These are phyloP conservation scores for Phlyctochytrium arcticum DNA, from an alignment of 192 early-diverging fungal genomes.

Conservation along the genomic window DNA sequence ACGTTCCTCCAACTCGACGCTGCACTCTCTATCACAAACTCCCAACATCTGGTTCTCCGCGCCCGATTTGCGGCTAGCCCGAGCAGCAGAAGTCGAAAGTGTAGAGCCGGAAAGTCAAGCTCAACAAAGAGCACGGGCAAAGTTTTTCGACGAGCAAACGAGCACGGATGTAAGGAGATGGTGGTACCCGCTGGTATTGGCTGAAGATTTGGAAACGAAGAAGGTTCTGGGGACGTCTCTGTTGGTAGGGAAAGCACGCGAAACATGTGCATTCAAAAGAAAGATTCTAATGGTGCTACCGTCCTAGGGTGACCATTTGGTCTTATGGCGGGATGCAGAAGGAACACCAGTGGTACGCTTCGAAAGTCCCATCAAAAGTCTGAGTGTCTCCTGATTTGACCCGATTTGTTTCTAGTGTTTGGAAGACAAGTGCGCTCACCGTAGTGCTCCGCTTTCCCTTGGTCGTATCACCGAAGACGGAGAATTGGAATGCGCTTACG, in stretches of 20 bases:
- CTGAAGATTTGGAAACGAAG: neutral
- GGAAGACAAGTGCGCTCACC: slow-evolving; percentile 43
- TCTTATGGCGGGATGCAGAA: slow-evolving; percentile 19
- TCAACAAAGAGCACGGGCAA: slow-evolving; percentile 22
- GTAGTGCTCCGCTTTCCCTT: slow-evolving; percentile 36
- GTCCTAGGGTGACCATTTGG: slow-evolving; percentile 18
- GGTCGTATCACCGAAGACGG: slow-evolving; percentile 32
- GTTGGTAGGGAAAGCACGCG: too few species aligned
- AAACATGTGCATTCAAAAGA: too few species aligned
- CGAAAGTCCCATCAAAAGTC: neutral
- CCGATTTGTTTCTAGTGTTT: slow-evolving; percentile 3
- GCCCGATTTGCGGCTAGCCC: slow-evolving; percentile 13
- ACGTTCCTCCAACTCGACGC: neutral
- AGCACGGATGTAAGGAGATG: slow-evolving; percentile 17
- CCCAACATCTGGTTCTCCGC: slow-evolving; percentile 20
- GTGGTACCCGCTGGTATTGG: slow-evolving; percentile 16
- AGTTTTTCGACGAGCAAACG: slow-evolving; percentile 20
- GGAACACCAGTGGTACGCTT: slow-evolving; percentile 13
- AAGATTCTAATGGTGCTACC: neutral
- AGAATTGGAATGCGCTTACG: slow-evolving; percentile 42
- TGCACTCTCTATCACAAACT: neutral
- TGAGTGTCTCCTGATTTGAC: neutral
- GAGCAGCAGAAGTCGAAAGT: slow-evolving; percentile 16
- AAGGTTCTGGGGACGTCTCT: slow-evolving; percentile 9
- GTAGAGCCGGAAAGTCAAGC: slow-evolving; percentile 17